Conservation (phyloP, 805 yeast genomes). For the Starmerella scarabaei region DNA sequence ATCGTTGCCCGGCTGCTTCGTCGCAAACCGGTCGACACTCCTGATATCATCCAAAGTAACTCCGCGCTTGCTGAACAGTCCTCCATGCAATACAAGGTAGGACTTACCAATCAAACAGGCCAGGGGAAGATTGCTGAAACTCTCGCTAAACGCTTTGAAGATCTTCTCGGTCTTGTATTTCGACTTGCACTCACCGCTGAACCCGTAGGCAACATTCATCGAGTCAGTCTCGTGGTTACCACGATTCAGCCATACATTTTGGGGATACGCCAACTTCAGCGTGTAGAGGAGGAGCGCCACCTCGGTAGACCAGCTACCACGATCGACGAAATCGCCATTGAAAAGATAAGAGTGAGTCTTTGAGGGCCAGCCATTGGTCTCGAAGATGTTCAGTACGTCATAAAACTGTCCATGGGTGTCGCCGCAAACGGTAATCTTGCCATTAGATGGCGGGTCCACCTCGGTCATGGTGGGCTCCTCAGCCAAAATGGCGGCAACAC, state of each 20-base stretch:
- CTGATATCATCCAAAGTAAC: conserved; percentile 64
- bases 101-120: conserved; percentile 67
- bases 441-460: conserved; percentile 31
- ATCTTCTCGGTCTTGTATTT: conserved; percentile 64
- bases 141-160: conserved; percentile 70
- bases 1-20: conserved; percentile 71
- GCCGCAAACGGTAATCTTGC: conserved; percentile 76
- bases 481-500: conserved; percentile 50
- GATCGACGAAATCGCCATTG: conserved; percentile 95
- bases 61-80: conserved; percentile 56
- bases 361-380: conserved; percentile 54
- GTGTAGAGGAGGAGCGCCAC: conserved; percentile 72
- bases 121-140: conserved; percentile 75
- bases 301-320: conserved; percentile 98
- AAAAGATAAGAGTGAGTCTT: conserved; percentile 63
- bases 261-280: conserved; percentile 65
- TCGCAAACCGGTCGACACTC: conserved; percentile 46
- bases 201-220: conserved; percentile 94
- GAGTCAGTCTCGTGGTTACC: conserved; percentile 96
- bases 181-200: conserved; percentile 87
- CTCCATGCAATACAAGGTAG: conserved; percentile 91
- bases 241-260: conserved; percentile 60
- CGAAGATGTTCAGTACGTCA: conserved; percentile 72
- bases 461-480: conserved; percentile 69
- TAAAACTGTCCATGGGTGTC: conserved; percentile 96